These are phyloP conservation scores for Colletotrichum echinochloae DNA, from an alignment of 2,329 filamentous ascomycete species.

Conservation along the genomic window DNA sequence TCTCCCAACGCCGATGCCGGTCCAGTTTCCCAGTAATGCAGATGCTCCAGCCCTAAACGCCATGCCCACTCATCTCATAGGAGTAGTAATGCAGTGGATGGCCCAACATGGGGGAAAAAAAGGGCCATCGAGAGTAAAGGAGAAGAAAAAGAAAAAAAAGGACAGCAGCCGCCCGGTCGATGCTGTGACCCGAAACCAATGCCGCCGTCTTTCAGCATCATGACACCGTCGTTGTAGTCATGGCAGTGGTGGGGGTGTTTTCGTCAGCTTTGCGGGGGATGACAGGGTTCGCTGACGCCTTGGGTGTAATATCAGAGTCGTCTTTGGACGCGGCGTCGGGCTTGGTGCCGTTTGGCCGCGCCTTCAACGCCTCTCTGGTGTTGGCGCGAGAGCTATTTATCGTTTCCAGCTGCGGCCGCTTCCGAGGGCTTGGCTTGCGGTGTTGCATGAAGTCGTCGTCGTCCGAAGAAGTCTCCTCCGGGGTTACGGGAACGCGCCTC, in stretches of 20 bases:
- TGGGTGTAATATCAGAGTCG: conserved; percentile 36
- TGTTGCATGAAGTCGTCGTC: conserved; percentile 44
- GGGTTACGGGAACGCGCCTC: conserved; percentile 42
- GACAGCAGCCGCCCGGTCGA: background rate
- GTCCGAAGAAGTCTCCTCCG: conserved; percentile 47
- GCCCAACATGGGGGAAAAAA: conserved; percentile 3
- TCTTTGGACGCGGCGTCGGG: conserved; percentile 14
- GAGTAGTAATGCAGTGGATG: conserved; percentile 32
- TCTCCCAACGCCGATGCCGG: conserved; percentile 26
- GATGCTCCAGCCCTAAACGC: conserved; percentile 35
- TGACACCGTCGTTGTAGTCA: conserved; percentile 7
- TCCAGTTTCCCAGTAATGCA: conserved; percentile 26
- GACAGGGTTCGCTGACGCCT: conserved; percentile 35
- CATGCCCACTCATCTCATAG: conserved; percentile 21
- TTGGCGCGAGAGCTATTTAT: conserved; percentile 57
- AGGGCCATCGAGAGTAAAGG: background rate
- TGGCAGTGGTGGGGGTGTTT: conserved; percentile 28
- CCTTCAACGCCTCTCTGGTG: conserved; percentile 47
- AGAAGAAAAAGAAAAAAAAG: background rate
- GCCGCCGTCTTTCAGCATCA: background rate
- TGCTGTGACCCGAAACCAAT: background rate
- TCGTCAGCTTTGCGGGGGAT: conserved; percentile 18
- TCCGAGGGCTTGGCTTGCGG: conserved; percentile 49
- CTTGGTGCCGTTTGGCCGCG: conserved; percentile 37
- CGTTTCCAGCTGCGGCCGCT: conserved; percentile 60